Base-by-base conservation (phyloP, 2,329 filamentous ascomycete genomes). In the Cordyceps cateniannulata region DNA sequence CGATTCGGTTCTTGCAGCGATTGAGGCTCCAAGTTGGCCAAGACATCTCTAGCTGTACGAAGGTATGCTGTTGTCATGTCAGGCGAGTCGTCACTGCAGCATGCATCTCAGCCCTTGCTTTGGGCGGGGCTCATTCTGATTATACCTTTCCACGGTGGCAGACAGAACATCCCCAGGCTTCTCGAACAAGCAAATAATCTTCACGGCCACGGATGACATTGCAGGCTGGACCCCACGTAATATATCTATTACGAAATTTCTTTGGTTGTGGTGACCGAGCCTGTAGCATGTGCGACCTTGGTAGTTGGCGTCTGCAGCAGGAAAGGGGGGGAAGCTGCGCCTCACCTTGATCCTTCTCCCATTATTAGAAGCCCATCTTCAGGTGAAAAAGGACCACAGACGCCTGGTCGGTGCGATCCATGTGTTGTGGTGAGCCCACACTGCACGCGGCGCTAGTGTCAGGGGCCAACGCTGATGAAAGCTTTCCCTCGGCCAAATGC, bases 331-430 rank as follows among this genome's bases (percentile, higher is more conserved):
- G n/a, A n/a, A 52, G 56, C 56, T 52, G 56, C 56, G 56, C 56
- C 56, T 59, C 56, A 52, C 56, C 48, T 58, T 18, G 14, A 52
- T 25, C 16, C 55, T 56, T 38, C 40, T 51, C 20, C 22, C 45
- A 44, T 45, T 29, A 44, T 59, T 27, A 44, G 56, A 47, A 59
- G 32, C 44, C 50, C 18, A 22, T n/a, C 25, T 38, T 53, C 51
- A 53, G 22, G 38, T 59, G 47, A 59, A 40, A 35, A 40, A 40
- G 24, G n/a, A 51, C 38, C 47, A n/a, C 25, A 51, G 48, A 59
- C 32, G 38, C 45, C 20, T 63, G 61, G 60, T 52, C 62, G 60
- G 62, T 64, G 60, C 60, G 57, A 64, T 55, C 62, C 62, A 62
- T 64, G 62, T 38, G 32, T 24, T 18, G 35, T n/a, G 38, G 38